phyloP scores from a whole-genome alignment of 2,329 filamentous ascomycete genomes.

The Talaromyces rugulosus region DNA sequence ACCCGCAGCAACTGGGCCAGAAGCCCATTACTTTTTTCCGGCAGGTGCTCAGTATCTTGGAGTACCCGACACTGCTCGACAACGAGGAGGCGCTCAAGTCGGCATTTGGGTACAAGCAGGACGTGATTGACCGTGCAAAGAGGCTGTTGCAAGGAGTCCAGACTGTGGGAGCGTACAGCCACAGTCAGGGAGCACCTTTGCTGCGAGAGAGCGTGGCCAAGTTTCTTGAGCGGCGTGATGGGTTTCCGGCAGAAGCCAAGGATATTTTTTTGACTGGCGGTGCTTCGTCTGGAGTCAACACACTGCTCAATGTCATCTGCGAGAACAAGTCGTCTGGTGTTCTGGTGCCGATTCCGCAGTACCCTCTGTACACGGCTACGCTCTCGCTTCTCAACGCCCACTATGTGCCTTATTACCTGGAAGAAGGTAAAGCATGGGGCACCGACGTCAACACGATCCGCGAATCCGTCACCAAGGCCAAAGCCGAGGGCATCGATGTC shows the following conservation, averaged over 20 bases:
- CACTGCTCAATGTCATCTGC: slow-evolving; percentile 85
- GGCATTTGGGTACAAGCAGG: slow-evolving; percentile 77
- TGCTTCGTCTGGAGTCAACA: slow-evolving; percentile 92
- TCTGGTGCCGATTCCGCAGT: slow-evolving; percentile 93
- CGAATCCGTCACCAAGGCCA: slow-evolving; percentile 67
- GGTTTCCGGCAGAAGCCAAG: slow-evolving; percentile 73
- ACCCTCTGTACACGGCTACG: slow-evolving; percentile 94
- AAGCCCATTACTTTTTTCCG: slow-evolving; percentile 99
- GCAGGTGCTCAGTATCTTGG: slow-evolving; percentile 86
- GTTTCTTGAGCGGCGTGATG: slow-evolving; percentile 90
- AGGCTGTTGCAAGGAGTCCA: slow-evolving; percentile 77
- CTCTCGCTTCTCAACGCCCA: slow-evolving; percentile 78
- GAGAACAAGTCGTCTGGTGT: slow-evolving; percentile 72
- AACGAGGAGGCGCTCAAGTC: slow-evolving; percentile 74
- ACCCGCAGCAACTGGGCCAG: slow-evolving; percentile 97
- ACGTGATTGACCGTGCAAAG: slow-evolving; percentile 80
- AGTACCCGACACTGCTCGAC: slow-evolving; percentile 81
- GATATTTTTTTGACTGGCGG: slow-evolving; percentile 89
- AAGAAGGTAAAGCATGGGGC: slow-evolving; percentile 82
- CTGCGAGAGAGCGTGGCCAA: slow-evolving; percentile 87
- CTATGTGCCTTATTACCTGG: slow-evolving; percentile 89
- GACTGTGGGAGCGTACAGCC: slow-evolving; percentile 94
- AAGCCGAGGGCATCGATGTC: slow-evolving; percentile 74
- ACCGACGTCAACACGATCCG: slow-evolving; percentile 79
- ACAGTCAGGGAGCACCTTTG: slow-evolving; percentile 79